These are phyloP conservation scores for Carex arenaria DNA, from an alignment of 202 grass and related monocot genomes.

Conservation along the genomic window DNA sequence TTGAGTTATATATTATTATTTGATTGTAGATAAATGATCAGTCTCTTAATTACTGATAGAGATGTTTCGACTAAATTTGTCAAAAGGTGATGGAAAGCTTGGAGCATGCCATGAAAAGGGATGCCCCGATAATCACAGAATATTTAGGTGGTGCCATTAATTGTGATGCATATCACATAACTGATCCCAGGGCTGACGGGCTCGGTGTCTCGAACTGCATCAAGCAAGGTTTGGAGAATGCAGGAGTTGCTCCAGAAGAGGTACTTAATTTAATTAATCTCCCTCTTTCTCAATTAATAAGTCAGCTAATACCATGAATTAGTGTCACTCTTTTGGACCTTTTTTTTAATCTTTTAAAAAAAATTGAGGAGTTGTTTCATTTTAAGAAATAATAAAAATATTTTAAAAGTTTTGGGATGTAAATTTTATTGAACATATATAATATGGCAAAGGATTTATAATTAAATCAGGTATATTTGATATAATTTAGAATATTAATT, in stretches of 20 bases:
- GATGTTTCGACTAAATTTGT: background rate
- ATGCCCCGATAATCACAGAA: slow-evolving; percentile 62
- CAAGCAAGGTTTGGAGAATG: slow-evolving; percentile 45
- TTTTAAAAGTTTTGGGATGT: no score
- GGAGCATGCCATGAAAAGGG: slow-evolving; percentile 72
- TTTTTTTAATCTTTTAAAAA: background rate
- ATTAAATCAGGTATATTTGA: background rate
- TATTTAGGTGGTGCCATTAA: slow-evolving; percentile 75
- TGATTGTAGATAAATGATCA: background rate
- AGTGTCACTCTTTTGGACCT: background rate
- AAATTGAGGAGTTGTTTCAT: background rate
- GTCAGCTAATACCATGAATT: background rate
- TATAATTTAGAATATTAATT: background rate
- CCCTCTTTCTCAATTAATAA: background rate
- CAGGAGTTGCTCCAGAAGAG: slow-evolving; percentile 73
- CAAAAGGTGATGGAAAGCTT: slow-evolving; percentile 73
- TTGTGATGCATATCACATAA: slow-evolving; percentile 89
- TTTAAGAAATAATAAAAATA: background rate
- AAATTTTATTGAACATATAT: background rate
- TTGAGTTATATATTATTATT: background rate
- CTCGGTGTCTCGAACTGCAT: slow-evolving; percentile 67
- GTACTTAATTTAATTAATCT: slow-evolving; percentile 27
- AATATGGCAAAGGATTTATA: background rate
- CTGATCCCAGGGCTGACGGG: slow-evolving; percentile 68
- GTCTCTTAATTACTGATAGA: background rate